Percentiles rank a stretch among this genome's conserved stretches.
Conservation (phyloP, 2,329 filamentous ascomycete species). For the Paraphoma chrysanthemicola region DNA sequence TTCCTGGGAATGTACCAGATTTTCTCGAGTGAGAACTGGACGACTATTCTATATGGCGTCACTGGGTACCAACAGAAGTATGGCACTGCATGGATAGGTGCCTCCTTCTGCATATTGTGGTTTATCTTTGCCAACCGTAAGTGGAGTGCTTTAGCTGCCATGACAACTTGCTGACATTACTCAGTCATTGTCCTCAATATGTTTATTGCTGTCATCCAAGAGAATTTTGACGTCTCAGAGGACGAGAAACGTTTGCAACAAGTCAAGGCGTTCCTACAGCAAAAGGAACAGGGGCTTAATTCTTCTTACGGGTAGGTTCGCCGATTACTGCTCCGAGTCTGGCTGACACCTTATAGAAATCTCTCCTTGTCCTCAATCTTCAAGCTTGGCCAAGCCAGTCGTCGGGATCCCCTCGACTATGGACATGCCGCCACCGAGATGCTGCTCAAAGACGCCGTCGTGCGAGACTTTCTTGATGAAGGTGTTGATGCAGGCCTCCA, state of each 20-base stretch:
- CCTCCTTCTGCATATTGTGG: constrained; percentile 91
- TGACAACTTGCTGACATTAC: background rate
- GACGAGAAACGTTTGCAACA: constrained; percentile 97
- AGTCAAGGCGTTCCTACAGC: constrained; percentile 90
- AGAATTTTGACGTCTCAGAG: constrained; percentile 98
- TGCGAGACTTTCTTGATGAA: constrained; percentile 92
- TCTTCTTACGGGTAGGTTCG: constrained; percentile 61
- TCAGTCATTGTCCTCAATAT: constrained; percentile 91
- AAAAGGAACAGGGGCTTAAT: constrained; percentile 79
- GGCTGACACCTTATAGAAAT: constrained; percentile 57
- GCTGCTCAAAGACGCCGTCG: constrained; percentile 94
- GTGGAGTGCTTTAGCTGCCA: constrained; percentile 6
- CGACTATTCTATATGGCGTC: constrained; percentile 80
- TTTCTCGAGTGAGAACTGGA: constrained; percentile 97
- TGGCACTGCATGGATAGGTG: constrained; percentile 89
- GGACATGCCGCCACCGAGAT: constrained; percentile 93
- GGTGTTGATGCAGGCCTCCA: constrained; percentile 50
- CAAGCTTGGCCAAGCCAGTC: constrained; percentile 67
- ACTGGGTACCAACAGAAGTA: constrained; percentile 71
- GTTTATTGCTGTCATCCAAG: constrained; percentile 99
- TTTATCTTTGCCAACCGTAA: constrained; percentile 85
- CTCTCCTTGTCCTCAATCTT: constrained; percentile 73
- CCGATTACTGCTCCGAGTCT: background rate
- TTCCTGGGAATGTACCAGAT: constrained; percentile 99
- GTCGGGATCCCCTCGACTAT: constrained; percentile 87